These are phyloP conservation scores for Pleurotus tuoliensis DNA, from an alignment of 768 basidiomycete species.

Conservation along the genomic window DNA sequence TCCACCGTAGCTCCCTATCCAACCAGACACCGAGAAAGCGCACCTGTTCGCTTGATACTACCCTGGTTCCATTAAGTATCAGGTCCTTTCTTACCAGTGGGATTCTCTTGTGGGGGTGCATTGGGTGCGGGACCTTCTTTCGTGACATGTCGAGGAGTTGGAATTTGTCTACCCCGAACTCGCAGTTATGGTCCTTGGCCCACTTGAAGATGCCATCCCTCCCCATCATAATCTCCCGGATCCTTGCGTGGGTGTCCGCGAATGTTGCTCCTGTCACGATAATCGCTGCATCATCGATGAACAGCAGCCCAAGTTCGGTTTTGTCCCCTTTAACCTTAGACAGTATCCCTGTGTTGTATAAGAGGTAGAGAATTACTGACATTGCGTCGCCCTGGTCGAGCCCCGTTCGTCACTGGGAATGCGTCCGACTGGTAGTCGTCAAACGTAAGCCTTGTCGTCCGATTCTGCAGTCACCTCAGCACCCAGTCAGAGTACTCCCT, in stretches of 20 bases:
- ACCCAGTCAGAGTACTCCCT: constrained; percentile 14
- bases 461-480: constrained; percentile 10
- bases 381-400: constrained; percentile 23
- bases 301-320: neutral
- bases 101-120: constrained; percentile 7
- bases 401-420: constrained; percentile 16
- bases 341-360: constrained; percentile 23
- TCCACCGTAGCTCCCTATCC: constrained; percentile 18
- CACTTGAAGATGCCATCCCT: constrained; percentile 21
- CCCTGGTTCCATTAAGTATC: constrained; percentile 9
- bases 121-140: neutral
- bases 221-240: constrained; percentile 15
- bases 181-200: constrained; percentile 21
- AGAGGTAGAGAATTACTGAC: constrained; percentile 17
- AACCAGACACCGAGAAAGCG: constrained; percentile 28
- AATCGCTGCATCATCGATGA: constrained; percentile 18
- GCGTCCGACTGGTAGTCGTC: constrained; percentile 21
- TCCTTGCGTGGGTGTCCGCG: constrained; percentile 9
- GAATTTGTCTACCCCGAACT: constrained; percentile 17
- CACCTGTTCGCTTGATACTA: constrained; percentile 13
- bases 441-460: constrained; percentile 20
- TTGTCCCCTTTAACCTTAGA: no score
- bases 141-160: constrained; percentile 11
- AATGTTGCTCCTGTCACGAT: constrained; percentile 12
- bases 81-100: neutral